Evolutionary conservation across 2,329 filamentous ascomycete genomes (phyloP).

Genomic region (Elsinoe ampelina): DNA sequence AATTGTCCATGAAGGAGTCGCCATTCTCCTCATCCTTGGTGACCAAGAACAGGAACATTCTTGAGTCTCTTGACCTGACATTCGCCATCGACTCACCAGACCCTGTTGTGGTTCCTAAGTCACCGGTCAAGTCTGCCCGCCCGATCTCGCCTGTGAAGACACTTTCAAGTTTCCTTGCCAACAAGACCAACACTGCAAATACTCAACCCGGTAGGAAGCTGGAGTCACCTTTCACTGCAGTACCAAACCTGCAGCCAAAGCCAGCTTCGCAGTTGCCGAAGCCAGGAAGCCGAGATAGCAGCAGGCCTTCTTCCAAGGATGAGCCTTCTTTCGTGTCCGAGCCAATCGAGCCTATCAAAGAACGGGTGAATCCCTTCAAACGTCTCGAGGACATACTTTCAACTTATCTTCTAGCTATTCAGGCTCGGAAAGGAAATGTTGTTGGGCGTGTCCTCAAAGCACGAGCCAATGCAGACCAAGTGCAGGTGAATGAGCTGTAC

Average conservation of each 20-base stretch:
- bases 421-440: conserved; percentile 78
- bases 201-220: conserved; percentile 20
- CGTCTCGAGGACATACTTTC: conserved; percentile 77
- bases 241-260: conserved; percentile 21
- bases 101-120: conserved; percentile 21
- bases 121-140: conserved; percentile 42
- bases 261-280: conserved; percentile 17
- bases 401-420: conserved; percentile 71
- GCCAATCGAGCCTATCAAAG: conserved; percentile 7
- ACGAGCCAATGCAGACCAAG: conserved; percentile 61
- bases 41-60: conserved; percentile 66
- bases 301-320: conserved; percentile 26
- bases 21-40: conserved; percentile 59
- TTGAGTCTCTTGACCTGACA: conserved; percentile 54
- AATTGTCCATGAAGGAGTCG: conserved; percentile 59
- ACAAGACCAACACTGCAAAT: conserved; percentile 36
- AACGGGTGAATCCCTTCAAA: conserved; percentile 49
- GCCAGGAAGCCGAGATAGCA: conserved; percentile 27
- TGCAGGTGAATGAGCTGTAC: conserved; percentile 80
- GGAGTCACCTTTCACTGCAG: conserved; percentile 4
- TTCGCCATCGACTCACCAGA: conserved; percentile 28
- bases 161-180: conserved; percentile 66
- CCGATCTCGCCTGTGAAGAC: conserved; percentile 84
- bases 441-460: conserved; percentile 67
- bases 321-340: conserved; percentile 11